Evolutionary conservation across 345 rosid species (phyloP).

Genomic region (Lumnitzera racemosa): DNA sequence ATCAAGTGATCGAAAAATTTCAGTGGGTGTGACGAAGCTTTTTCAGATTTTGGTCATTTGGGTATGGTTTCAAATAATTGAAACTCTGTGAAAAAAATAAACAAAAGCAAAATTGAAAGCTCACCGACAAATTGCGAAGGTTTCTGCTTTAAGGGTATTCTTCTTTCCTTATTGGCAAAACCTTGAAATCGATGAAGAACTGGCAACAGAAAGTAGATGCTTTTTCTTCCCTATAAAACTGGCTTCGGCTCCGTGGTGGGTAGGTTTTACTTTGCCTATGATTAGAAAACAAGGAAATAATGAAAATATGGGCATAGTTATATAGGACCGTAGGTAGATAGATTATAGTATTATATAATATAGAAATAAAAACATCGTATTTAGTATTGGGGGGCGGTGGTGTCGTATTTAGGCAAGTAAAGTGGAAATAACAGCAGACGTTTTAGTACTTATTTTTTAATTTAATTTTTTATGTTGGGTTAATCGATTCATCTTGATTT

Average conservation of each 20-base stretch:
- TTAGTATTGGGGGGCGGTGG: constrained; percentile 3
- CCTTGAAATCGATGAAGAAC: not conserved
- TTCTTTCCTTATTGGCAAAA: constrained; percentile 4
- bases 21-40: too few relatives aligned
- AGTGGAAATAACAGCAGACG: not conserved
- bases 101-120: constrained; percentile 30
- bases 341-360: not conserved
- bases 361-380: too few relatives aligned
- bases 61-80: constrained; percentile 27
- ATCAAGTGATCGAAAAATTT: constrained; percentile 3
- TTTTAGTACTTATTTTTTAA: too few relatives aligned
- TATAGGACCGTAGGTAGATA: not conserved
- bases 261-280: not conserved
- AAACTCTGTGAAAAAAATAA: too few relatives aligned
- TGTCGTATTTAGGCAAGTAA: constrained; percentile 8
- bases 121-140: constrained; percentile 72
- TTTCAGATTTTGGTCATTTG: constrained; percentile 14
- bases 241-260: not conserved
- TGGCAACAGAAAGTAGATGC: constrained; percentile 9
- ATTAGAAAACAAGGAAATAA: constrained; percentile 1
- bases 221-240: constrained; percentile 3
- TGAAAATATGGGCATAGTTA: not conserved
- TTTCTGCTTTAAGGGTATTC: constrained; percentile 7
- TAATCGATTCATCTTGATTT: too few relatives aligned
- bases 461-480: too few relatives aligned